Conservation (phyloP, 139 green algal genomes). For the Marvania coccoides region DNA sequence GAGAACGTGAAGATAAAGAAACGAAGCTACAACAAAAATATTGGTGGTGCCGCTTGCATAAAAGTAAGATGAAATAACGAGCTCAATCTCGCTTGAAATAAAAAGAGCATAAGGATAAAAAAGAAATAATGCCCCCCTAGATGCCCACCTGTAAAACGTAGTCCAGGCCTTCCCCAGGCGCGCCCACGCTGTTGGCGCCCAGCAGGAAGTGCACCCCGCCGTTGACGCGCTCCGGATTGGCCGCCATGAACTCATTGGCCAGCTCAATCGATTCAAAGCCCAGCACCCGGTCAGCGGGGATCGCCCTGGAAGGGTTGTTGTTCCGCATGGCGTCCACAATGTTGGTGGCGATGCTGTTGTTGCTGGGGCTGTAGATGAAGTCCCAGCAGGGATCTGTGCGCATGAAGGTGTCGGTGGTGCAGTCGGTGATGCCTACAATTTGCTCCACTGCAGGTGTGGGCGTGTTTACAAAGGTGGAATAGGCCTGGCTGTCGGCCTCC, state of each 20-base stretch:
- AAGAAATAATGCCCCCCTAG: too few species aligned
- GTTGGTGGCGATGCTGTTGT: neutral
- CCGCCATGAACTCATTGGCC: slow-evolving; percentile 62
- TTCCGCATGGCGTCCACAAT: slow-evolving; percentile 47
- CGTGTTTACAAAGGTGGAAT: slow-evolving; percentile 14
- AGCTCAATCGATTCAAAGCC: slow-evolving; percentile 41
- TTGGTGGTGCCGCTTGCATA: too few species aligned
- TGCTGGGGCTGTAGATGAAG: slow-evolving; percentile 65
- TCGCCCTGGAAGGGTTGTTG: slow-evolving; percentile 52
- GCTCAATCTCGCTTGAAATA: too few species aligned
- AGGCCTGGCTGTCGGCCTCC: slow-evolving; percentile 31
- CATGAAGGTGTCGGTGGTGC: slow-evolving; percentile 58
- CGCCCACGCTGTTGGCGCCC: neutral
- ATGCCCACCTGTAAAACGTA: too few species aligned
- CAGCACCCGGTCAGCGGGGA: slow-evolving; percentile 36
- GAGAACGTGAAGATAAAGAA: too few species aligned
- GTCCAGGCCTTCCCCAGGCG: neutral
- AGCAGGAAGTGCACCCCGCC: slow-evolving; percentile 56
- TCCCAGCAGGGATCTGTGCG: slow-evolving; percentile 46
- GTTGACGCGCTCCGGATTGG: slow-evolving; percentile 50
- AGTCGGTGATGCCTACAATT: slow-evolving; percentile 41
- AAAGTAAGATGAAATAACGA: too few species aligned
- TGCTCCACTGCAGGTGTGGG: neutral
- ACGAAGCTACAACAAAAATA: too few species aligned
- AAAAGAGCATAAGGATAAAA: too few species aligned